These are phyloP conservation scores for Leptodermis oblonga DNA, from an alignment of 257 asterid species.

Conservation along the genomic window DNA sequence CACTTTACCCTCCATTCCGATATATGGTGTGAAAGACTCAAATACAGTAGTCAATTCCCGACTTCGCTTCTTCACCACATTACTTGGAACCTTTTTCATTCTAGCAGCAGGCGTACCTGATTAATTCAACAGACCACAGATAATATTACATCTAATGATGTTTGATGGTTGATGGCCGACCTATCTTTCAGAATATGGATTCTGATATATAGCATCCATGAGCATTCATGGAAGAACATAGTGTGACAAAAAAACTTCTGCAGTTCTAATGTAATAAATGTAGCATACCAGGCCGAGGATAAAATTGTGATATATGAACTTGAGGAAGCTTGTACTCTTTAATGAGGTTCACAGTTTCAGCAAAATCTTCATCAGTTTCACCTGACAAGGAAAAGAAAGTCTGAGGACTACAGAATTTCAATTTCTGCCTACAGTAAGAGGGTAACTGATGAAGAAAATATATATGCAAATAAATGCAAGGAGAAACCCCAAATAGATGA, in stretches of 20 bases:
- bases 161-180: not conserved
- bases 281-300: conserved; percentile 83
- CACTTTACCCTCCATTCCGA: conserved; percentile 74
- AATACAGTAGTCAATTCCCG: conserved; percentile 81
- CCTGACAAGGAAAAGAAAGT: conserved; percentile 41
- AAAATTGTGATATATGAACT: conserved; percentile 93
- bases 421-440: not conserved
- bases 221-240: not conserved
- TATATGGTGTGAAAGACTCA: conserved; percentile 80
- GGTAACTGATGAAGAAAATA: not conserved
- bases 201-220: not conserved
- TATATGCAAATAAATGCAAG: not conserved
- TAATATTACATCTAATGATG: not conserved
- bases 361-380: conserved; percentile 91
- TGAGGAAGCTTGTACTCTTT: conserved; percentile 78
- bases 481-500: not conserved
- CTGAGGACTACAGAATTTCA: not conserved
- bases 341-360: conserved; percentile 66
- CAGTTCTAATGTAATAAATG: conserved; percentile 4
- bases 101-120: conserved; percentile 90
- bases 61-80: conserved; percentile 77
- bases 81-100: conserved; percentile 91
- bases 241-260: not conserved
- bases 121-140: not conserved
- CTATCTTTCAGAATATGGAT: not conserved